Evolutionary conservation across 2,329 filamentous ascomycete species (phyloP).

Genomic region (Colletotrichum australisinense): DNA sequence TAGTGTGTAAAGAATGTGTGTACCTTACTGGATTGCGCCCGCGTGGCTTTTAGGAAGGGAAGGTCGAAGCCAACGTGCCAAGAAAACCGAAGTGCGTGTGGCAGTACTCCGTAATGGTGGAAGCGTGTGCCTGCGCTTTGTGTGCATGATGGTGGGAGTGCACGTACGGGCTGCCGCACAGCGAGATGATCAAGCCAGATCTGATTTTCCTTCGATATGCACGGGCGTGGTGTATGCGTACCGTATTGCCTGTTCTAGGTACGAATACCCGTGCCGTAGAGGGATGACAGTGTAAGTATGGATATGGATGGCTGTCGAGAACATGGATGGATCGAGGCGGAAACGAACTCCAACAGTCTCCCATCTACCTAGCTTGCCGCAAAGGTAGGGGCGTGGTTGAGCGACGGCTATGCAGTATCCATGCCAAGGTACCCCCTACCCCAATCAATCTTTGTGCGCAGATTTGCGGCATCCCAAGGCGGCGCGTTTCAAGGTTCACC

Average conservation of each 20-base stretch:
- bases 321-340: conserved; percentile 15
- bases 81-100: conserved; percentile 15
- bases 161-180: background rate
- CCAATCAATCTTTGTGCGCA: background rate
- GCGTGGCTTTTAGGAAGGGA: background rate
- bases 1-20: background rate
- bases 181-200: background rate
- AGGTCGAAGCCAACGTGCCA: conserved; percentile 29
- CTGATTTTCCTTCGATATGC: background rate
- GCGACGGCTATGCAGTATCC: background rate
- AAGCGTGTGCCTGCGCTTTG: background rate
- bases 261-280: background rate
- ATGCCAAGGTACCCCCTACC: background rate
- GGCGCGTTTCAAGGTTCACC: background rate
- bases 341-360: conserved; percentile 9
- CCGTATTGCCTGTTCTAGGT: no score
- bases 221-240: background rate
- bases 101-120: background rate
- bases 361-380: background rate
- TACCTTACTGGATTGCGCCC: background rate
- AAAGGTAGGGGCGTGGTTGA: background rate
- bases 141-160: background rate
- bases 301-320: background rate
- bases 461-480: background rate
- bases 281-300: background rate